A percentile compares a stretch with the other conserved stretches of the same genome.
Conservation (phyloP, 106 monocot species). For the Phalaenopsis equestris region DNA sequence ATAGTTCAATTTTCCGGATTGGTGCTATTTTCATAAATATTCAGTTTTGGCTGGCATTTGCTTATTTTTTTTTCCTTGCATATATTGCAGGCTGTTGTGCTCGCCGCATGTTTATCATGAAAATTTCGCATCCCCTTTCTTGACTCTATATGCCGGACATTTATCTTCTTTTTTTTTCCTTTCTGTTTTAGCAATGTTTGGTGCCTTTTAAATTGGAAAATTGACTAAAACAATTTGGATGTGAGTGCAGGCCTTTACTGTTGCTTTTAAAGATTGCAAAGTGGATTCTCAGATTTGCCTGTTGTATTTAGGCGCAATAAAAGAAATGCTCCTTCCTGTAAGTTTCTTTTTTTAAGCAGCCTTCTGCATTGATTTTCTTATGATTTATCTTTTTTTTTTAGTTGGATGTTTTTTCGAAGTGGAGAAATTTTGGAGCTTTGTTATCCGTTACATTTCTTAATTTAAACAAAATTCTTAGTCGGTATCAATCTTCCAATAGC, state of each 20-base stretch:
- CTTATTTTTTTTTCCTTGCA: no score
- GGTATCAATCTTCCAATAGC: neutral
- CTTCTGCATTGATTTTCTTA: neutral
- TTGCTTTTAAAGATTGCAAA: slow-evolving; percentile 57
- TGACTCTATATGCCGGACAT: no score
- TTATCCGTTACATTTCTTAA: neutral
- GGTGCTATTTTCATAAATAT: no score
- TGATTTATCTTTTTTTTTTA: neutral
- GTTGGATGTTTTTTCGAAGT: neutral
- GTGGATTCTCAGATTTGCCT: slow-evolving; percentile 51
- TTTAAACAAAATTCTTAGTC: no score
- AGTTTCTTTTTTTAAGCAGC: slow-evolving; percentile 7
- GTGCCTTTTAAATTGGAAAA: neutral
- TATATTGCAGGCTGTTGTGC: neutral
- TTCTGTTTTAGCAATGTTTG: no score
- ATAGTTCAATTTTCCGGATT: no score
- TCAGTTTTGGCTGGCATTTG: no score
- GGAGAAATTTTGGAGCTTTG: neutral
- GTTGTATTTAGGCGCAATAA: slow-evolving; percentile 49
- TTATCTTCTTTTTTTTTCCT: no score
- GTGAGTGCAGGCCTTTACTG: slow-evolving; percentile 61
- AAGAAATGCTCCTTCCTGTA: slow-evolving; percentile 66
- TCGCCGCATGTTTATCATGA: neutral
- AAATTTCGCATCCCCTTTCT: no score
- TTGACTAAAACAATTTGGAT: slow-evolving; percentile 5